Base-by-base conservation (phyloP, 805 yeast species). In the Hanseniaspora lindneri region DNA sequence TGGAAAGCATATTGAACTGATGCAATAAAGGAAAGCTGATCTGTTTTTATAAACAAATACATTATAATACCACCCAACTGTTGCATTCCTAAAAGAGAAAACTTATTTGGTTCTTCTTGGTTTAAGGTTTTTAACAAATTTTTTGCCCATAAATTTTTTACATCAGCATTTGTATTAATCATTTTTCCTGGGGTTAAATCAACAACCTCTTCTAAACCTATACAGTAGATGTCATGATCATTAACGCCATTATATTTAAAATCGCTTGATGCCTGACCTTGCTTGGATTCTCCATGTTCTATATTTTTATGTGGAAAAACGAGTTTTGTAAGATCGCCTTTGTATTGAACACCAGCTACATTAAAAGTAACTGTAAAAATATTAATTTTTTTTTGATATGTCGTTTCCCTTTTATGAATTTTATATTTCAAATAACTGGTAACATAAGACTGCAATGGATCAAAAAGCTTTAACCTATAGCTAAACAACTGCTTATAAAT, bases 141-240 rank as follows among this genome's bases (percentile, higher is more conserved):
- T 53, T 68, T 65, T 55, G 83, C 88, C 92, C 92, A 82, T 53
- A 68, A 71, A 13, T 65, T 61, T 50, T 77, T 70, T 32, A 77
- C 75, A 23, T 69, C 67, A 1, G 77, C 75, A 58, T 92, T 94
- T 0, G 84, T 77, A 35, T 81, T 77, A 50, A 87, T 72, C 77
- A 86, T 85, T 58, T 84, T 83, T 13, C 89, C 85, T 0, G 92
- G 81, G 1, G 79, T 76, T 39, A 92, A 67, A 58, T 88, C 96
- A 11, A 87, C 79, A 29, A 88, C 79, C 58, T 92, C 98, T 62
- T 92, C 95, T 33, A 92, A 68, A 2, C 96, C 97, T 53, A 92
- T 70, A 1, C 80, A 81, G 19, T 84, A 78, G 2, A 88, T 61
- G 57, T 89, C 96, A 23, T 39, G 47, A n/a, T 30, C 33, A 32